These are phyloP conservation scores for Chaetomium tenue DNA, from an alignment of 495 filamentous ascomycete genomes.

Conservation along the genomic window DNA sequence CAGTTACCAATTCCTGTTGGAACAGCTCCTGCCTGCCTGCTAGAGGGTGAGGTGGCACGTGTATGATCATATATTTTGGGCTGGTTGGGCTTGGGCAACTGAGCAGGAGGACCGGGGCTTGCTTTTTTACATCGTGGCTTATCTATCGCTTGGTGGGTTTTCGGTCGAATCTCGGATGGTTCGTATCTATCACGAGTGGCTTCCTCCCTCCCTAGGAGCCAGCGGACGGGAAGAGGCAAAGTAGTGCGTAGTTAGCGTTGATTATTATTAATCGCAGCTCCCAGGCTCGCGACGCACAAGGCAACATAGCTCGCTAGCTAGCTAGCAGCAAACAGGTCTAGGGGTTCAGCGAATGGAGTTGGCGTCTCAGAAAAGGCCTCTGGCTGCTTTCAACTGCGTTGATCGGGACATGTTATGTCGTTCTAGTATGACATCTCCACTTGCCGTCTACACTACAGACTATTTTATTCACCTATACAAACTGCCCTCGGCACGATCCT, in stretches of 20 bases:
- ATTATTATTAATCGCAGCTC: not conserved
- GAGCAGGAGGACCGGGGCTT: not conserved
- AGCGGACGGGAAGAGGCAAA: not conserved
- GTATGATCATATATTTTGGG: not conserved
- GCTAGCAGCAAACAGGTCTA: not conserved
- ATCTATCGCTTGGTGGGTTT: not conserved
- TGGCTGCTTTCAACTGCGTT: not conserved
- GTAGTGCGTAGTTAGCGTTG: not conserved
- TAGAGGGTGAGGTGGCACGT: not conserved
- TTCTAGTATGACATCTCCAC: not conserved
- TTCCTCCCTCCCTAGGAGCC: not conserved
- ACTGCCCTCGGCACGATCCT: not conserved
- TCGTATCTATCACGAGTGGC: not conserved
- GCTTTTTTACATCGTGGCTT: conserved; percentile 1
- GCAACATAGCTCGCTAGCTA: not conserved
- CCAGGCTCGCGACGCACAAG: not conserved
- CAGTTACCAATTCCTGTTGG: not conserved
- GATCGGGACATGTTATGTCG: not conserved
- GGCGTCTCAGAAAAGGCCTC: not conserved
- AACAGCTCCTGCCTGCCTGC: not conserved
- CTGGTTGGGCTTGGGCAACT: not conserved
- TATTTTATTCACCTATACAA: not conserved
- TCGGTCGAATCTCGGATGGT: not conserved
- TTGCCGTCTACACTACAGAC: not conserved
- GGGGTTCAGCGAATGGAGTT: not conserved